A percentile compares a stretch with the other conserved stretches of the same genome.
Conservation (phyloP, 2,329 filamentous ascomycete species). For the Pseudofabraea citricarpa region DNA sequence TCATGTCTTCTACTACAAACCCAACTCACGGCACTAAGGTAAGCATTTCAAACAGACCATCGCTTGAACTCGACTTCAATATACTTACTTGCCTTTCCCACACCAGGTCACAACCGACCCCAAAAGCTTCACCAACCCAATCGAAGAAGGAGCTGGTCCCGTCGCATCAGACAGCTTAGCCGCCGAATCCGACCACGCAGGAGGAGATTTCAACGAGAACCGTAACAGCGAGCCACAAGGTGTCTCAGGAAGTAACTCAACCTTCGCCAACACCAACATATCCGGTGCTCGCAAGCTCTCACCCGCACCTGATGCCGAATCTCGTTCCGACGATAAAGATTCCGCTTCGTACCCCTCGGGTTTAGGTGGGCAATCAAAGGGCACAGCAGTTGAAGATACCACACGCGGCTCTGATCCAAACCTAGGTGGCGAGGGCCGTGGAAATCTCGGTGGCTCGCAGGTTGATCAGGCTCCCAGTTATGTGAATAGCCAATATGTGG, state of each 20-base stretch:
- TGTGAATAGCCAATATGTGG: slow-evolving; percentile 18
- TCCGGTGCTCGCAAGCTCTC: slow-evolving; percentile 45
- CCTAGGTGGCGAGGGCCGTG: not conserved
- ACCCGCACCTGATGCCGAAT: slow-evolving; percentile 28
- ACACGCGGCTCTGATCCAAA: slow-evolving; percentile 4
- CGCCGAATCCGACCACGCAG: slow-evolving; percentile 59
- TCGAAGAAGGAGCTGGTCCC: slow-evolving; percentile 57
- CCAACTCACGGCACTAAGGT: slow-evolving; percentile 18
- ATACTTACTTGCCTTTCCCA: too few relatives aligned
- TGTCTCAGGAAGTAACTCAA: slow-evolving; percentile 47
- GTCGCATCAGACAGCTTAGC: slow-evolving; percentile 69
- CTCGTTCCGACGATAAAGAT: slow-evolving; percentile 18
- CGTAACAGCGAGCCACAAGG: slow-evolving; percentile 42
- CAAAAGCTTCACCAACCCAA: slow-evolving; percentile 38
- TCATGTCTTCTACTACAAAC: slow-evolving; percentile 24
- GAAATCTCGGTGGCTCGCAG: slow-evolving; percentile 7
- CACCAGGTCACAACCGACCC: slow-evolving; percentile 40
- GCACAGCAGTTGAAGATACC: slow-evolving; percentile 9
- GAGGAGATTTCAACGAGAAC: slow-evolving; percentile 59
- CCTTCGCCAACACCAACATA: slow-evolving; percentile 50
- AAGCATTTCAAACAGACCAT: too few relatives aligned
- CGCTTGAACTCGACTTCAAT: too few relatives aligned
- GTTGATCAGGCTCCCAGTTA: slow-evolving; percentile 21
- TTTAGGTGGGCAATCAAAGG: slow-evolving; percentile 14
- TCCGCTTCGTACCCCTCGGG: slow-evolving; percentile 9